Conservation (phyloP, 2,329 filamentous ascomycete genomes). For the Paracoccidioides brasiliensis region DNA sequence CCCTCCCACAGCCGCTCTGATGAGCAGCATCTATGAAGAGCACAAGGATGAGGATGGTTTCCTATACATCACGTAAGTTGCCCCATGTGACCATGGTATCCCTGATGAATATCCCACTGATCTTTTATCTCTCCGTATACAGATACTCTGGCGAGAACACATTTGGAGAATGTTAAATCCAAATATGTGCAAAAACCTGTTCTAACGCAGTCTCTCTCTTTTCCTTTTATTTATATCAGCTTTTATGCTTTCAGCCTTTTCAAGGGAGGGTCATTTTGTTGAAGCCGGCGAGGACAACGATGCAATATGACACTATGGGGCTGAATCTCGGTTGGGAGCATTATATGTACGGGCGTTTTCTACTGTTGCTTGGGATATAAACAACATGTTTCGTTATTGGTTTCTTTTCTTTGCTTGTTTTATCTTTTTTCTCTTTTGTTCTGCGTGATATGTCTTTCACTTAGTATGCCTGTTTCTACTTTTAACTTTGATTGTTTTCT, state of each 20-base stretch:
- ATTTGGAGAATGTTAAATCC: slow-evolving; percentile 48
- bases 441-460: neutral
- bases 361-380: slow-evolving; percentile 2
- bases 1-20: slow-evolving; percentile 88
- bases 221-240: neutral
- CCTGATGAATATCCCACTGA: neutral
- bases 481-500: neutral
- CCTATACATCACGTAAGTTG: slow-evolving; percentile 83
- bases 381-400: slow-evolving; percentile 5
- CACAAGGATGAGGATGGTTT: slow-evolving; percentile 87
- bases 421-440: neutral
- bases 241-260: neutral
- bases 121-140: slow-evolving; percentile 7
- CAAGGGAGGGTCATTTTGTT: neutral
- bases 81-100: neutral
- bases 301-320: neutral
- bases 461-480: neutral
- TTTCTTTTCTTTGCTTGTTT: neutral
- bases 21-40: slow-evolving; percentile 99
- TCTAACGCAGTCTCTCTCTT: neutral
- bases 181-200: neutral
- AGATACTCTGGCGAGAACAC: slow-evolving; percentile 98
- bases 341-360: slow-evolving; percentile 4
- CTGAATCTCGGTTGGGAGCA: slow-evolving; percentile 2
- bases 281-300: neutral